A percentile compares a stretch with the other conserved stretches of the same genome.
These are phyloP conservation scores for Amanita pallidorosea DNA, from an alignment of 768 basidiomycete species.

Conservation along the genomic window DNA sequence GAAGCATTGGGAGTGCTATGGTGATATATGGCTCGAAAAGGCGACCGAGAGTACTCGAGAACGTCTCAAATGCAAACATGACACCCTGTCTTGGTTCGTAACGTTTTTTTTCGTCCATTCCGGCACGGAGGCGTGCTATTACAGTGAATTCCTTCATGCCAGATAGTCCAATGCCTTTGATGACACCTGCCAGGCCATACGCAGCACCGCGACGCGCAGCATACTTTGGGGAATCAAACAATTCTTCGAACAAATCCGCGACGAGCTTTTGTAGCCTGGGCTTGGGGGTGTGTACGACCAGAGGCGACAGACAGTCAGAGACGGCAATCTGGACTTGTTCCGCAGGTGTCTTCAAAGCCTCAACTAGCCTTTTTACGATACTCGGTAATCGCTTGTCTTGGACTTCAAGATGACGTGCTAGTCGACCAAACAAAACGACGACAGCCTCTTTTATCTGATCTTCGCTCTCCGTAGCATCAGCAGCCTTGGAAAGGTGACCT, in stretches of 20 bases:
- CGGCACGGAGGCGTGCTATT: constrained; percentile 59
- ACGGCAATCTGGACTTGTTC: constrained; percentile 97
- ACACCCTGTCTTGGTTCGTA: constrained; percentile 87
- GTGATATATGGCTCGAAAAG: constrained; percentile 90
- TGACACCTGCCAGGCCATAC: constrained; percentile 87
- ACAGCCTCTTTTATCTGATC: constrained; percentile 93
- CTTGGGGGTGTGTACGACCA: constrained; percentile 58
- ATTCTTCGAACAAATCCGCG: constrained; percentile 64
- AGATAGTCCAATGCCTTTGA: constrained; percentile 83
- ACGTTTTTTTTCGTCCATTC: constrained; percentile 81
- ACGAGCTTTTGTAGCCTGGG: constrained; percentile 53
- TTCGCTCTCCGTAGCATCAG: constrained; percentile 54
- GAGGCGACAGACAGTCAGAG: constrained; percentile 86
- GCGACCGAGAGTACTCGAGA: constrained; percentile 78
- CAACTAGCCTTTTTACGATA: constrained; percentile 79
- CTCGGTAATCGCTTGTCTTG: constrained; percentile 67
- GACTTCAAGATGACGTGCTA: constrained; percentile 77
- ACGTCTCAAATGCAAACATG: constrained; percentile 89
- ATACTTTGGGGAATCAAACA: constrained; percentile 77
- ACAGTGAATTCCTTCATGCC: constrained; percentile 80
- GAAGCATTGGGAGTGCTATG: constrained; percentile 71
- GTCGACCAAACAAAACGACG: constrained; percentile 87
- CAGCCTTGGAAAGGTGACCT: constrained; percentile 46
- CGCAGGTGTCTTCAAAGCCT: constrained; percentile 85
- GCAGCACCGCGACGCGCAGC: constrained; percentile 94